Base-by-base conservation (phyloP, 768 basidiomycete species). In the Boletus insuetus region DNA sequence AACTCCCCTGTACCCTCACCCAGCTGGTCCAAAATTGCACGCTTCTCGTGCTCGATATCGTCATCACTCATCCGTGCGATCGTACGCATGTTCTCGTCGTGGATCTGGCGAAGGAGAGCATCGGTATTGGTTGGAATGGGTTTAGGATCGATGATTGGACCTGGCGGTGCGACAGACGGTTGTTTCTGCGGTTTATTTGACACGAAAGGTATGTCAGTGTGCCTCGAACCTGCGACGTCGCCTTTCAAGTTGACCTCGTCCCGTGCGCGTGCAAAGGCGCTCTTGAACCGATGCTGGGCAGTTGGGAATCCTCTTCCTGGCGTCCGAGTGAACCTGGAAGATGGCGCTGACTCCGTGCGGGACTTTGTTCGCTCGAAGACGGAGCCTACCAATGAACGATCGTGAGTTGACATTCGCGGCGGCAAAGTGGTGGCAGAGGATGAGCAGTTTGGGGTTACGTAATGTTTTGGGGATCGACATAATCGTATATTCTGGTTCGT, bases 41-140 rank as follows among this genome's bases (percentile, higher is more conserved):
- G 72, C 42, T 77, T 75, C 68, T 89, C 91, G 49, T 80, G 69
- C 57, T 86, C 83, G 11, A 84, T 76, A 67, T 94, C 88, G 16
- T 83, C 82, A 12, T 81, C 79, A 3, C 79, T 78, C 94, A 95
- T 95, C 2, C 64, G 68, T 17, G 80, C 81, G 2, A 95, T 80
- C 29, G 73, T 71, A 12, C 73, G 69, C 54, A 80, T 76, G 59
- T 95, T 94, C 64, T 92, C 88, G 51, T 76, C 75, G 60, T 81
- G 83, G 50, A 85, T 80, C 61, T 82, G 82, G 11, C 70, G 71
- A 52, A 82, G 74, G 80, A 86, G 85, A 46, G 75, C 73, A 57
- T 67, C 58, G 1, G 74, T 68, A 2, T 67, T 35, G 17, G 64
- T 63, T 12, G 59, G 64, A 24, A 63, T 57, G 26, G 60, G 55